Conservation (phyloP, 352 stramenopile species). For the Pythium rhizo-oryzae region DNA sequence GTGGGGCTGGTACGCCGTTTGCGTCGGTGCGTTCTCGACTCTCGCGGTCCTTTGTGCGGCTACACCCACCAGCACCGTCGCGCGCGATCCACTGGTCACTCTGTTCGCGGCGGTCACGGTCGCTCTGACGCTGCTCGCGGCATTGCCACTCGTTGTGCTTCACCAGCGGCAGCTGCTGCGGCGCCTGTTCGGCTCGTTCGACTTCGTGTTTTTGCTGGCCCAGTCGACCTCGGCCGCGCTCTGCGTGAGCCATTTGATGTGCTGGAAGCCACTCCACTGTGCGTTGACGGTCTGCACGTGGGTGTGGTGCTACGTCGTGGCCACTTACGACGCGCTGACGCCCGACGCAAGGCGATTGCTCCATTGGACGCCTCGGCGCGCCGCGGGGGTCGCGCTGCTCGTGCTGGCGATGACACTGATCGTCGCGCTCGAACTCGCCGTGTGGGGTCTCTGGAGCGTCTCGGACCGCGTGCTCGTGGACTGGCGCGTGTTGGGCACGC, state of each 20-base stretch:
- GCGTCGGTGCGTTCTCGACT: background rate
- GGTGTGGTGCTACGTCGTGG: conserved; percentile 25
- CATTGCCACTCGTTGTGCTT: background rate
- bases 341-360: background rate
- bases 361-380: background rate
- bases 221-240: conserved; percentile 21
- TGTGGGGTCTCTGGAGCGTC: background rate
- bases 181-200: conserved; percentile 26
- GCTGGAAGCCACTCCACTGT: conserved; percentile 12
- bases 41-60: background rate
- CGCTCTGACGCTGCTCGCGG: background rate
- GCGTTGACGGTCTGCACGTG: background rate
- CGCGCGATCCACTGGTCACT: background rate
- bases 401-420: background rate
- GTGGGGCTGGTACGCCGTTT: background rate
- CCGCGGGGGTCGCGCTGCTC: background rate
- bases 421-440: conserved; percentile 1
- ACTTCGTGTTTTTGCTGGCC: conserved; percentile 33
- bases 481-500: background rate
- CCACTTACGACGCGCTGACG: conserved; percentile 16
- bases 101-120: background rate
- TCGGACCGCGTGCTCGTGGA: conserved; percentile 1
- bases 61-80: background rate
- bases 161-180: conserved; percentile 16
- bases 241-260: conserved; percentile 27